phyloP scores from a whole-genome alignment of 441 rosid genomes.

The Erysimum cheiri region DNA sequence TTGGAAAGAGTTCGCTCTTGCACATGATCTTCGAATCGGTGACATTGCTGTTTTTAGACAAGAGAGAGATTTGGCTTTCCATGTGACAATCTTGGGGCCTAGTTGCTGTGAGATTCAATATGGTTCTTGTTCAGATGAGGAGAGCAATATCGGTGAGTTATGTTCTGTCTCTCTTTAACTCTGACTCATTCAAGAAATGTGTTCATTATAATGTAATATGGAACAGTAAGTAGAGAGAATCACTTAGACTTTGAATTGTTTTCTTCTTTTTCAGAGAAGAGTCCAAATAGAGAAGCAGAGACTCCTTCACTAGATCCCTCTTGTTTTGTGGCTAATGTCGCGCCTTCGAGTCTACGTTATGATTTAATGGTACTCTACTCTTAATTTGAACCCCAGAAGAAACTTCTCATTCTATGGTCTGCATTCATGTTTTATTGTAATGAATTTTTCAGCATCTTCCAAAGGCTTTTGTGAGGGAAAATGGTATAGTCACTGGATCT shows the following conservation, averaged over 20 bases:
- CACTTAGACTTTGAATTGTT: not conserved
- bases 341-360: constrained; percentile 22
- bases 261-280: constrained; percentile 8
- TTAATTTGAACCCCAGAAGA: not conserved
- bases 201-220: not conserved
- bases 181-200: not conserved
- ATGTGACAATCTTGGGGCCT: constrained; percentile 31
- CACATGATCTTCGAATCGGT: constrained; percentile 34
- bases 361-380: constrained; percentile 26
- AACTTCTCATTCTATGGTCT: constrained; percentile 1
- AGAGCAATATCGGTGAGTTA: constrained; percentile 10
- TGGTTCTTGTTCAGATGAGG: constrained; percentile 3
- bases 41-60: constrained; percentile 39
- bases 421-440: not conserved
- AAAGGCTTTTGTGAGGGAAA: not conserved
- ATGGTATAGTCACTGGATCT: constrained; percentile 11
- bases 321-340: constrained; percentile 22
- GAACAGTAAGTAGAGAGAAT: not conserved
- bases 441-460: constrained; percentile 30
- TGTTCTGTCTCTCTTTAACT: not conserved
- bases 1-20: constrained; percentile 39
- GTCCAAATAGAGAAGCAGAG: not conserved
- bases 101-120: constrained; percentile 40
- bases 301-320: constrained; percentile 12
- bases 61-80: constrained; percentile 30